Conservation (phyloP, 257 asterid species). For the Fraxinus excelsior region DNA sequence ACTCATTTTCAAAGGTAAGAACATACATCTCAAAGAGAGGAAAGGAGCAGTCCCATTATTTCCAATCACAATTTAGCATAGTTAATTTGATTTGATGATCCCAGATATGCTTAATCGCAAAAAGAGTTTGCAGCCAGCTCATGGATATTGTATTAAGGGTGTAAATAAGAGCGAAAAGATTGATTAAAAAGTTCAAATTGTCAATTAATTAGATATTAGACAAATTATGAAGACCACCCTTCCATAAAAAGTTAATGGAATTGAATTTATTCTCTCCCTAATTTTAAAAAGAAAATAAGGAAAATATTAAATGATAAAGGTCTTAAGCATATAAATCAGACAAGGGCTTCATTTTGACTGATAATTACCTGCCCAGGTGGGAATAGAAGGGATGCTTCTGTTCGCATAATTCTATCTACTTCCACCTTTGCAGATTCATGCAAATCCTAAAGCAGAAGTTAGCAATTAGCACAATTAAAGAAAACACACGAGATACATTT, state of each 20-base stretch:
- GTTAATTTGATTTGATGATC: neutral
- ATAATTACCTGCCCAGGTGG: constrained; percentile 89
- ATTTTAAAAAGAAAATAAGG: neutral
- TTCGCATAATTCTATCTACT: constrained; percentile 85
- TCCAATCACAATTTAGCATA: neutral
- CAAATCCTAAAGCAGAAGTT: constrained; percentile 45
- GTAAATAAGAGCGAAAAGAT: neutral
- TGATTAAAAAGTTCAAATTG: neutral
- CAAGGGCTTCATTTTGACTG: constrained; percentile 11
- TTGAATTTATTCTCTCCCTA: neutral
- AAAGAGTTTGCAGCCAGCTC: neutral
- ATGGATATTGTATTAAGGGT: neutral
- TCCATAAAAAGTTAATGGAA: neutral
- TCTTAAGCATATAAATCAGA: neutral
- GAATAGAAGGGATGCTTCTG: constrained; percentile 84
- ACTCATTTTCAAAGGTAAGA: neutral
- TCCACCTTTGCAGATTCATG: constrained; percentile 70
- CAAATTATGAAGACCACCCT: neutral
- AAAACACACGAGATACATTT: neutral
- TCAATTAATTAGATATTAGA: neutral
- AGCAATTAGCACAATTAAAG: constrained; percentile 3
- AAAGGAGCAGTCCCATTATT: neutral
- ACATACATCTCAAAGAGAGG: too few species aligned
- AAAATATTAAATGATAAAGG: constrained; percentile 5
- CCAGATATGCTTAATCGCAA: neutral